These are phyloP conservation scores for Potentilla sterilis DNA, from an alignment of 306 rosid genomes.

Conservation along the genomic window DNA sequence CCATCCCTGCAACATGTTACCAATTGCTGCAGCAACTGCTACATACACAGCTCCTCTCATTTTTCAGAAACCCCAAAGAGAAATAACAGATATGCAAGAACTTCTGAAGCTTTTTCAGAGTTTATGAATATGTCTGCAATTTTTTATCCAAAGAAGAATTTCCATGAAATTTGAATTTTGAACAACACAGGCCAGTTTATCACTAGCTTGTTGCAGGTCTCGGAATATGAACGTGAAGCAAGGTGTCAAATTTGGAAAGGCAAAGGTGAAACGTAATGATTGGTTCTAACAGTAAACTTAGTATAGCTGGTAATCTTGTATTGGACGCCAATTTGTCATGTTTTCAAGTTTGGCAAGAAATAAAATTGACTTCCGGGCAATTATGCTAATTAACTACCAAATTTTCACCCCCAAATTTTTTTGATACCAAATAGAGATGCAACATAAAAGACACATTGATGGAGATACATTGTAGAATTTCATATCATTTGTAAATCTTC, in stretches of 20 bases:
- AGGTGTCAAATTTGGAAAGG: background rate
- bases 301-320: background rate
- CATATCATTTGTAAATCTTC: background rate
- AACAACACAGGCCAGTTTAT: background rate
- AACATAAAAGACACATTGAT: background rate
- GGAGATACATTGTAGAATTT: background rate
- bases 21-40: conserved; percentile 32
- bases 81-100: conserved; percentile 7
- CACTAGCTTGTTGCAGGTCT: background rate
- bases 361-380: background rate
- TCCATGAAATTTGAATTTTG: conserved; percentile 13
- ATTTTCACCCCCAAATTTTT: background rate
- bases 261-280: background rate
- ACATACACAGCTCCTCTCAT: conserved; percentile 31
- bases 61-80: conserved; percentile 1
- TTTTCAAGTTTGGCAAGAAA: background rate
- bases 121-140: background rate
- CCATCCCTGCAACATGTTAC: conserved; percentile 34
- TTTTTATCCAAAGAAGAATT: background rate
- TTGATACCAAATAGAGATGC: background rate
- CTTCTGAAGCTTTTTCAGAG: background rate
- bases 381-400: background rate
- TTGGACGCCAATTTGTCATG: background rate
- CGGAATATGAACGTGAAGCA: background rate
- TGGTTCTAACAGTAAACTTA: background rate